Conservation (phyloP, 2,329 filamentous ascomycete species). For the Tolypocladium album region DNA sequence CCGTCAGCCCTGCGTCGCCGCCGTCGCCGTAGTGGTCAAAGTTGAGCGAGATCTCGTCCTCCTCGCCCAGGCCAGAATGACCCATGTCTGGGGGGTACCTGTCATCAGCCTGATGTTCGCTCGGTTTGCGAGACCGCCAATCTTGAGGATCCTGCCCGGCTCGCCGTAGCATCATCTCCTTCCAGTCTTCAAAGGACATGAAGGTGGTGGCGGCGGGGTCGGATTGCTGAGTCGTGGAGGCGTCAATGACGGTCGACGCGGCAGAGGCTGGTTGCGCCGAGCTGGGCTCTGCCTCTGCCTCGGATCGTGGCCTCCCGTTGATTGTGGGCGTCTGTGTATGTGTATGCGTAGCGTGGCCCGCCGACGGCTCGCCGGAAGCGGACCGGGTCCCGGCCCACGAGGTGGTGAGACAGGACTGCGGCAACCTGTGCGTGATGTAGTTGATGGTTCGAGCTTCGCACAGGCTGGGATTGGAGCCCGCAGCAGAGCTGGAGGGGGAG, state of each 20-base stretch:
- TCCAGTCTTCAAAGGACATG: conserved; percentile 98
- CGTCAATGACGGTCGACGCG: neutral
- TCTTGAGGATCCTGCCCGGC: conserved; percentile 63
- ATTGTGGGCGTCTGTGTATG: neutral
- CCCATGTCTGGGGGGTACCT: conserved; percentile 50
- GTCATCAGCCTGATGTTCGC: conserved; percentile 36
- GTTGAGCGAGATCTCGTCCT: conserved; percentile 64
- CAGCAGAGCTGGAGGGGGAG: neutral
- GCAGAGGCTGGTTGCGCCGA: neutral
- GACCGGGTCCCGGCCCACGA: conserved; percentile 33
- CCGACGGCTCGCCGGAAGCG: neutral
- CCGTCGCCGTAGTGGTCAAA: conserved; percentile 30
- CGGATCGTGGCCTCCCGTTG: neutral
- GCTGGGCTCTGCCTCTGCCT: neutral
- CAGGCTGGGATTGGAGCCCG: neutral
- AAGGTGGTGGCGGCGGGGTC: conserved; percentile 41
- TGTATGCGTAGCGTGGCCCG: neutral
- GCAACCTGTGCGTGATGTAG: conserved; percentile 69
- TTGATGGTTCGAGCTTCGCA: conserved; percentile 60
- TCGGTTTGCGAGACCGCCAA: conserved; percentile 50
- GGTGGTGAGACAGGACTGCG: conserved; percentile 65
- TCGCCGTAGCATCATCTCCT: conserved; percentile 80
- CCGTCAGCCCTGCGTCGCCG: conserved; percentile 1
- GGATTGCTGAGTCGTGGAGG: conserved; percentile 2
- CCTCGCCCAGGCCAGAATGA: conserved; percentile 72